phyloP scores from a whole-genome alignment of 371 early-diverging fungal species.

The Mucor plumbeus region DNA sequence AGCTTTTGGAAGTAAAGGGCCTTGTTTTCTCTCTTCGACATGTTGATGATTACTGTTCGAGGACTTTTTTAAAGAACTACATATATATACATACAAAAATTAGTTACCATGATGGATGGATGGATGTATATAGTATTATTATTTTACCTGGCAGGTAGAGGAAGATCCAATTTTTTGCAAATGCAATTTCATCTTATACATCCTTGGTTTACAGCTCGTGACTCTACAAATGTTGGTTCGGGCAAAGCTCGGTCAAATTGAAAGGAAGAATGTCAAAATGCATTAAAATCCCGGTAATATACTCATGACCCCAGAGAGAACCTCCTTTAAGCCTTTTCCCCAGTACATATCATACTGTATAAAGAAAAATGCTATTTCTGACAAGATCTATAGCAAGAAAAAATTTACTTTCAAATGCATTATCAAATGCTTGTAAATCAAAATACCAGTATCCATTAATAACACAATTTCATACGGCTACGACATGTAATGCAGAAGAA shows the following conservation, averaged over 20 bases:
- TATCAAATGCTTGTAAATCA: neutral
- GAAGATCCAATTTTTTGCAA: slow-evolving; percentile 15
- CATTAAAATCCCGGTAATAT: neutral
- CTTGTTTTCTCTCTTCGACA: slow-evolving; percentile 64
- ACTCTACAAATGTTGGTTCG: neutral
- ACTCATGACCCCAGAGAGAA: neutral
- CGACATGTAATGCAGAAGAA: neutral
- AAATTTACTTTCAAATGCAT: neutral
- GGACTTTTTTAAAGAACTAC: slow-evolving; percentile 55
- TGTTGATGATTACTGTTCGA: slow-evolving; percentile 56
- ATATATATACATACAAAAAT: slow-evolving; percentile 6
- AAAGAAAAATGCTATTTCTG: neutral
- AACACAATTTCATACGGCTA: slow-evolving; percentile 11
- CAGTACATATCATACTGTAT: neutral
- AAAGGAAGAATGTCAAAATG: neutral
- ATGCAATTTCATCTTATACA: slow-evolving; percentile 1
- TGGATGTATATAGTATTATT: slow-evolving; percentile 15
- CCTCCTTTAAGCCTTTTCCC: neutral
- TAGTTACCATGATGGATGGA: slow-evolving; percentile 19
- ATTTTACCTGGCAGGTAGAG: slow-evolving; percentile 33
- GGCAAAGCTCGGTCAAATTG: neutral
- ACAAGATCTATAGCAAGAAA: neutral
- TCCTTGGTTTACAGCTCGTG: neutral
- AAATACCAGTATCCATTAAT: neutral
- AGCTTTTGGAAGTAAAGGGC: slow-evolving; percentile 64